Conservation (phyloP, 306 rosid genomes). For the Medicago ruthenica region DNA sequence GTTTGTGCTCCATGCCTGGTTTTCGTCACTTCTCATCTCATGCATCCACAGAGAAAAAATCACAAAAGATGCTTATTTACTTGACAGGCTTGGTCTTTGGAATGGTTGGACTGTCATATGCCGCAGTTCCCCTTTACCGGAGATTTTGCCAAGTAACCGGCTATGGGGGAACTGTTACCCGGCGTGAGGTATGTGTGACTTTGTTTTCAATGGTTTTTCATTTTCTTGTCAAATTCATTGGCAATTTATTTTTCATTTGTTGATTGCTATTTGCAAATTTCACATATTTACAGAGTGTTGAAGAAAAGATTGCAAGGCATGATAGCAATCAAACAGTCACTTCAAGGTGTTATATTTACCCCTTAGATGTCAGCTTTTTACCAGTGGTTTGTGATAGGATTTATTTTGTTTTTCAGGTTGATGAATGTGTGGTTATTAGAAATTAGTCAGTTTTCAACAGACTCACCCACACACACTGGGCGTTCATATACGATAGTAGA, state of each 20-base stretch:
- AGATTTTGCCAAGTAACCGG: conserved; percentile 98
- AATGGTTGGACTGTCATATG: conserved; percentile 88
- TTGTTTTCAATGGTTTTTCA: conserved; percentile 10
- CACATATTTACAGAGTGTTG: conserved; percentile 70
- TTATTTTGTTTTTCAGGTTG: conserved; percentile 5
- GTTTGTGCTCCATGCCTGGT: conserved; percentile 49
- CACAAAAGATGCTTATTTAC: conserved; percentile 70
- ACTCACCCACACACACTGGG: not conserved
- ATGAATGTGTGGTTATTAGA: conserved; percentile 20
- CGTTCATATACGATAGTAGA: not conserved
- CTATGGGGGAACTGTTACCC: conserved; percentile 91
- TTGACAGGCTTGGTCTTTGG: conserved; percentile 77
- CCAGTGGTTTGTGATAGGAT: conserved; percentile 12
- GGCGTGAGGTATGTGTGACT: conserved; percentile 73
- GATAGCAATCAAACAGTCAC: conserved; percentile 67
- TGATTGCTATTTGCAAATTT: conserved; percentile 9
- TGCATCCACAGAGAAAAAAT: conserved; percentile 66
- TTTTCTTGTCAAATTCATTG: conserved; percentile 29
- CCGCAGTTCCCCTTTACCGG: conserved; percentile 91
- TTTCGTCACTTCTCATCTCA: conserved; percentile 57
- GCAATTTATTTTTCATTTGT: conserved; percentile 10
- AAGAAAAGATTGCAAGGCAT: conserved; percentile 94
- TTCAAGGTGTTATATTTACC: conserved; percentile 58
- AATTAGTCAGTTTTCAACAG: conserved; percentile 18
- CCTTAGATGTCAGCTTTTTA: conserved; percentile 12